Base-by-base conservation (phyloP, 208 protist genomes). In the Crithidia expoeki region DNA sequence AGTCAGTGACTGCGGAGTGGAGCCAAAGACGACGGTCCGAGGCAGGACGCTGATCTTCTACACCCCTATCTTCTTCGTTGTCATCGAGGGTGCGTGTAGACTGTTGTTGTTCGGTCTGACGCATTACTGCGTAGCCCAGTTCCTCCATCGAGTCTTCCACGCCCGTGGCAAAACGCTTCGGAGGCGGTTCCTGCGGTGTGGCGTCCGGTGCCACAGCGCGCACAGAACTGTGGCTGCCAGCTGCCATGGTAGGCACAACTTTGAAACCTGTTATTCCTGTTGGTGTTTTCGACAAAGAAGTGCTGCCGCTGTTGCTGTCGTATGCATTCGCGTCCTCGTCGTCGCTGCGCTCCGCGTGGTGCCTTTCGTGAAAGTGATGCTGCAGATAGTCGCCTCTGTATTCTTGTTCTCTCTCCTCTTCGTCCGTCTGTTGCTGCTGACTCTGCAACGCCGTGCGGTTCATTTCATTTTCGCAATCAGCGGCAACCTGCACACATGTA, bases 111-210 rank as follows among this genome's bases (percentile, higher is more conserved):
- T 49, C 27, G n/a, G 0, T 23, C 52, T 44, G 44, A 12, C 42
- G 59, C 53, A 50, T 17, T 10, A 60, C 56, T 32, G 21, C 55
- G 55, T 69, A 57, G 44, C 46, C 32, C 2, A 65, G 55, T 4
- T 56, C 59, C n/a, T 64, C 57, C 52, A 66, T 59, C 10, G 42
- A 28, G 40, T 63, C 59, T 0, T 44, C 73, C 52, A 49, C 59
- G 32, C 68, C 74, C 19, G 63, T 63, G 30, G 62, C 74, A 30
- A 74, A 77, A n/a, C 64, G 57, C 65, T 77, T 77, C 12, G 64
- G 64, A 21, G 63, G 62, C 32, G 74, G 68, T 47, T 68, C 71
- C 44, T 49, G 25, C 50, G 76, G 68, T 14, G 64, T 73, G 27
- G 58, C 64, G 14, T 72, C 64, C 0, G 65, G 64, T 1, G 55